phyloP scores from a whole-genome alignment of 495 filamentous ascomycete genomes.

The Aspergillus funiculosus region DNA sequence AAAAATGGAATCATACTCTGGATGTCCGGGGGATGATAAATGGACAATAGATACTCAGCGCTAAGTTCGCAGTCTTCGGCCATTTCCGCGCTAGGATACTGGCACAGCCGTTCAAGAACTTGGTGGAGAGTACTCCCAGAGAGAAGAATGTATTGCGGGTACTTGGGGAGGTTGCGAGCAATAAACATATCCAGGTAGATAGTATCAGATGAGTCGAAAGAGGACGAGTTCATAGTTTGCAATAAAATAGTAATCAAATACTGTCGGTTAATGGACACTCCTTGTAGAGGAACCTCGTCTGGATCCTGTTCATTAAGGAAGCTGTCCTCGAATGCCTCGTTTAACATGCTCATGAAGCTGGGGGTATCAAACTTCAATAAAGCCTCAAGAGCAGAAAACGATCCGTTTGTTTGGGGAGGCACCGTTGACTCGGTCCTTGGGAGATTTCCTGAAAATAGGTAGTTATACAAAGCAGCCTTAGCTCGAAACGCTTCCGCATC shows the following conservation, averaged over 20 bases:
- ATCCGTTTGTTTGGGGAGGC: constrained; percentile 56
- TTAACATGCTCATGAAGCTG: constrained; percentile 90
- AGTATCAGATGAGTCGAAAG: constrained; percentile 72
- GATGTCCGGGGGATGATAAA: constrained; percentile 84
- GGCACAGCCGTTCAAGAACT: constrained; percentile 75
- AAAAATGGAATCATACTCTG: constrained; percentile 69
- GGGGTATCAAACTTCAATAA: constrained; percentile 83
- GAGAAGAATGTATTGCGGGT: constrained; percentile 89
- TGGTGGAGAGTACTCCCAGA: constrained; percentile 78
- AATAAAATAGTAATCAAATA: constrained; percentile 83
- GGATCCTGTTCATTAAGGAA: constrained; percentile 70
- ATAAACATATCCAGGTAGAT: constrained; percentile 98
- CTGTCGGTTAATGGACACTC: constrained; percentile 77
- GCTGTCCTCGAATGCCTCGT: constrained; percentile 93
- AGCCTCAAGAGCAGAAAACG: constrained; percentile 75
- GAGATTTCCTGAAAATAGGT: constrained; percentile 77
- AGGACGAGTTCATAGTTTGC: constrained; percentile 71
- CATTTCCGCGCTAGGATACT: constrained; percentile 72
- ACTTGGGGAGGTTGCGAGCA: constrained; percentile 92
- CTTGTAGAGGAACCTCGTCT: constrained; percentile 32
- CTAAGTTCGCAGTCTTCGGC: constrained; percentile 94
- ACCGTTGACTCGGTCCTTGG: constrained; percentile 52
- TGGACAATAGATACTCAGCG: constrained; percentile 86
- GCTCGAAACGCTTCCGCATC: constrained; percentile 65
- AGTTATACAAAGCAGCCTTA: constrained; percentile 84